Conservation (phyloP, 768 basidiomycete genomes). For the Russula vinacea region DNA sequence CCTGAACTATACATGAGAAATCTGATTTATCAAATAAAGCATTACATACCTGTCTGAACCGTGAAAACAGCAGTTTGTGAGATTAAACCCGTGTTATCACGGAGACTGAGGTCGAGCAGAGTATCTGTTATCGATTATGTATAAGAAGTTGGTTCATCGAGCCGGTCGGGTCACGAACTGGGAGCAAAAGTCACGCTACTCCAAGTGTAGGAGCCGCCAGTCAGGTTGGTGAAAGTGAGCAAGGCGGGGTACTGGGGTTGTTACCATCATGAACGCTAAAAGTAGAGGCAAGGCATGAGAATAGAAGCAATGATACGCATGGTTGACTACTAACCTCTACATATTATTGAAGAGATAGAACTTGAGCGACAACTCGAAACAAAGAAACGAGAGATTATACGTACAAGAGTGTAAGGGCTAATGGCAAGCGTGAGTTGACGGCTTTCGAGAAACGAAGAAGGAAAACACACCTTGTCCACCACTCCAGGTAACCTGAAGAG, state of each 20-base stretch:
- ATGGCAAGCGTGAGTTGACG: conserved; percentile 20
- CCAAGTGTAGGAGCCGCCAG: conserved; percentile 52
- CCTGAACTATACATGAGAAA: conserved; percentile 28
- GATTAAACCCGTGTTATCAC: conserved; percentile 54
- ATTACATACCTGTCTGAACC: conserved; percentile 36
- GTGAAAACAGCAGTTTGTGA: conserved; percentile 54
- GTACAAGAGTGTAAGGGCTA: conserved; percentile 64
- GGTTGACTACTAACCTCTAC: conserved; percentile 40
- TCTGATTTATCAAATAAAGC: neutral
- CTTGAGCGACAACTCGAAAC: neutral
- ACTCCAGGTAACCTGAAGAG: conserved; percentile 51
- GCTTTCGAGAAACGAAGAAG: neutral
- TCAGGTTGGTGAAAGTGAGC: conserved; percentile 42
- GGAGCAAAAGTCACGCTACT: conserved; percentile 43
- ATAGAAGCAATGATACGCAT: neutral
- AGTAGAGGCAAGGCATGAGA: neutral
- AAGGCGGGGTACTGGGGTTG: conserved; percentile 46
- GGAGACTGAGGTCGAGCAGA: conserved; percentile 54
- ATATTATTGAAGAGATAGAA: neutral
- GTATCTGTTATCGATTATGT: conserved; percentile 40
- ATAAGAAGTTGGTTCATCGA: neutral
- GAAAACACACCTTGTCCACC: conserved; percentile 46
- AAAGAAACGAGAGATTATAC: conserved; percentile 32
- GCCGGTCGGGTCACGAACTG: conserved; percentile 38
- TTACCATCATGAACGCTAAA: conserved; percentile 54